phyloP scores from a whole-genome alignment of 257 asterid species.

The Rhazya stricta region DNA sequence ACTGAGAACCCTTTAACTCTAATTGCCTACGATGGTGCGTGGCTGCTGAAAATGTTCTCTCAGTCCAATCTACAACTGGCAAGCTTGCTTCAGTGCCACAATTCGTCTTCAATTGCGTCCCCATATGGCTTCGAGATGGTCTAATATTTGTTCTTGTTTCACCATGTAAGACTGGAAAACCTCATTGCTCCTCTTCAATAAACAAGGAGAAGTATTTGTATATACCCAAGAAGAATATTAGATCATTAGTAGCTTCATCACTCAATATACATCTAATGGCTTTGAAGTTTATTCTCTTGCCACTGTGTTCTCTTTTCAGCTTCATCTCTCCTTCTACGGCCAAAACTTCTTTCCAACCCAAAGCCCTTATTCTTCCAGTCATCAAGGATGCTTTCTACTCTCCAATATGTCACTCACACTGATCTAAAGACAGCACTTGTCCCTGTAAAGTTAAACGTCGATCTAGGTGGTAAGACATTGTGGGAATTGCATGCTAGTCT shows the following conservation, averaged over 20 bases:
- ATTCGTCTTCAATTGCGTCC: slow-evolving; percentile 27
- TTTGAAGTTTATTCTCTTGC: too few relatives aligned
- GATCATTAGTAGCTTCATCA: too few relatives aligned
- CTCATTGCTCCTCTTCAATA: too few relatives aligned
- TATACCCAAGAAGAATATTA: too few relatives aligned
- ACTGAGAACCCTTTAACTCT: neutral
- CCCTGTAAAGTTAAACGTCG: too few relatives aligned
- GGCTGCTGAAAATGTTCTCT: neutral
- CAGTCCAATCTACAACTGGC: slow-evolving; percentile 14
- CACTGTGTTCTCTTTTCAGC: too few relatives aligned
- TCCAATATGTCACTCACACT: slow-evolving; percentile 13
- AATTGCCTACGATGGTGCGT: neutral
- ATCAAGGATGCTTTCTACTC: slow-evolving; percentile 4
- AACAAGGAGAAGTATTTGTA: too few relatives aligned
- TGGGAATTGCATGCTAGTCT: too few relatives aligned
- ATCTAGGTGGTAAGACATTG: too few relatives aligned
- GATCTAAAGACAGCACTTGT: slow-evolving; percentile 1
- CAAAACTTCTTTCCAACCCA: slow-evolving; percentile 8
- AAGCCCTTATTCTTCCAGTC: slow-evolving; percentile 1
- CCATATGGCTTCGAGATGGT: slow-evolving; percentile 20
- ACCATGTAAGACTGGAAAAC: too few relatives aligned
- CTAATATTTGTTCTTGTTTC: too few relatives aligned
- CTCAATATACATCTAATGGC: too few relatives aligned
- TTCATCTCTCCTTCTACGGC: neutral
- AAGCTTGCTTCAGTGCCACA: slow-evolving; percentile 16